phyloP scores from a whole-genome alignment of 306 rosid genomes.

The Dryas octopetala region DNA sequence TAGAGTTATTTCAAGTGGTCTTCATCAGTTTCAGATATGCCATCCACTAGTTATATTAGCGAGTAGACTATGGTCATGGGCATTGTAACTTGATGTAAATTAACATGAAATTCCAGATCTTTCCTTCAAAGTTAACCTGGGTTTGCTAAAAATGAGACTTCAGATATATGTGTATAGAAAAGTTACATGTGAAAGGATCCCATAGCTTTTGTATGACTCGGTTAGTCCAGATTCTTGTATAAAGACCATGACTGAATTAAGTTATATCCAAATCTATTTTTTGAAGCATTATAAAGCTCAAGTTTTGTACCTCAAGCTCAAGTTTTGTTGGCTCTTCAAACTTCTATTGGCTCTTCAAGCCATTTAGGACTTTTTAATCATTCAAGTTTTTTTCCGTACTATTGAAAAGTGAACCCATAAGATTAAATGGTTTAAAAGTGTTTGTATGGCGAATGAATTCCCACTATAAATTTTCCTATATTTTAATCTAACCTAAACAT shows the following conservation, averaged over 20 bases:
- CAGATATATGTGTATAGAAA: conserved; percentile 11
- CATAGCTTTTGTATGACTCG: background rate
- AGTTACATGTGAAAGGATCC: conserved; percentile 7
- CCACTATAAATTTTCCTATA: too few relatives aligned
- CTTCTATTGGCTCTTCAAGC: too few relatives aligned
- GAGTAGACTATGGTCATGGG: background rate
- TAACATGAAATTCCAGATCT: conserved; percentile 10
- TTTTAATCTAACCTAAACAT: too few relatives aligned
- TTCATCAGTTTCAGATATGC: background rate
- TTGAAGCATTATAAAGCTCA: too few relatives aligned
- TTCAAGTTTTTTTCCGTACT: too few relatives aligned
- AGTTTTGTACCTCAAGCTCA: too few relatives aligned
- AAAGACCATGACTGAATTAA: background rate
- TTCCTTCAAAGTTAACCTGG: background rate
- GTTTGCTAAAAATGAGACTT: background rate
- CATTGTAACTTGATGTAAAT: conserved; percentile 5
- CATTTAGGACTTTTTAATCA: too few relatives aligned
- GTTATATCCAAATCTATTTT: background rate
- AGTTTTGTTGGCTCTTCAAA: too few relatives aligned
- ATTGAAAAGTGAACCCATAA: too few relatives aligned
- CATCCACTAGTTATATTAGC: background rate
- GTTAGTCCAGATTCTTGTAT: background rate
- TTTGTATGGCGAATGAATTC: too few relatives aligned
- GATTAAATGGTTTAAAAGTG: too few relatives aligned
- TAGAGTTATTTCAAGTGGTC: conserved; percentile 29